A percentile compares a stretch with the other conserved stretches of the same genome.
These are phyloP conservation scores for Onygenales sp. DNA, from an alignment of 2,329 filamentous ascomycete genomes.

Conservation along the genomic window DNA sequence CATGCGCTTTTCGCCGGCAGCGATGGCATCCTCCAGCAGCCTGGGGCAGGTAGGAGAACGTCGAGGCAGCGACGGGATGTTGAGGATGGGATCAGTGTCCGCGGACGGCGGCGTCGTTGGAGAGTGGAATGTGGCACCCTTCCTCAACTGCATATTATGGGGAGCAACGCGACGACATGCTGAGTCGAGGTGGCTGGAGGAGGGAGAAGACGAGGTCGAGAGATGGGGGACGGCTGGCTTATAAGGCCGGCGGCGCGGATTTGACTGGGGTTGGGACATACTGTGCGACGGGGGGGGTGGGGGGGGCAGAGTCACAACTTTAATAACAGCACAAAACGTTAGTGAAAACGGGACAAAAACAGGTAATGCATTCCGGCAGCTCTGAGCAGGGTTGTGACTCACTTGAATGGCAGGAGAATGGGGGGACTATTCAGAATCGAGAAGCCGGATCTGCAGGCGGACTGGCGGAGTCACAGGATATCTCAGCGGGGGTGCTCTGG, in stretches of 20 bases:
- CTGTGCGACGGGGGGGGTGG: constrained; percentile 9
- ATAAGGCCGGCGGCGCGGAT: constrained; percentile 27
- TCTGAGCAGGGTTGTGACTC: background rate
- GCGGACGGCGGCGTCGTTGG: constrained; percentile 32
- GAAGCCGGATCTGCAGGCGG: constrained; percentile 1
- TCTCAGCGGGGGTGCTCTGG: background rate
- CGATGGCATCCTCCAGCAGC: constrained; percentile 59
- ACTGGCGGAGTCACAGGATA: background rate
- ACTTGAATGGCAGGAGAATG: background rate
- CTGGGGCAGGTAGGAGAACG: constrained; percentile 53
- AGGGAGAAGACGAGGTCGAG: constrained; percentile 18
- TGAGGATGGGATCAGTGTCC: constrained; percentile 33
- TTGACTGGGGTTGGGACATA: constrained; percentile 22
- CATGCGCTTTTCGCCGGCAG: constrained; percentile 59
- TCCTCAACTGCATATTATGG: constrained; percentile 51
- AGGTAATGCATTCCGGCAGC: background rate
- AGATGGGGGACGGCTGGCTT: constrained; percentile 20
- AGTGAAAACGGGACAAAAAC: background rate
- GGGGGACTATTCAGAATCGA: constrained; percentile 1
- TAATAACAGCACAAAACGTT: background rate
- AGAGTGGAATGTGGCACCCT: constrained; percentile 56
- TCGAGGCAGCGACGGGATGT: constrained; percentile 43
- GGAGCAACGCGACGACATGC: constrained; percentile 16
- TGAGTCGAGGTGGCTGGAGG: constrained; percentile 7
- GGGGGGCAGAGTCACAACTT: background rate